Base-by-base conservation (phyloP, 257 asterid genomes). In the Coffea canephora region DNA sequence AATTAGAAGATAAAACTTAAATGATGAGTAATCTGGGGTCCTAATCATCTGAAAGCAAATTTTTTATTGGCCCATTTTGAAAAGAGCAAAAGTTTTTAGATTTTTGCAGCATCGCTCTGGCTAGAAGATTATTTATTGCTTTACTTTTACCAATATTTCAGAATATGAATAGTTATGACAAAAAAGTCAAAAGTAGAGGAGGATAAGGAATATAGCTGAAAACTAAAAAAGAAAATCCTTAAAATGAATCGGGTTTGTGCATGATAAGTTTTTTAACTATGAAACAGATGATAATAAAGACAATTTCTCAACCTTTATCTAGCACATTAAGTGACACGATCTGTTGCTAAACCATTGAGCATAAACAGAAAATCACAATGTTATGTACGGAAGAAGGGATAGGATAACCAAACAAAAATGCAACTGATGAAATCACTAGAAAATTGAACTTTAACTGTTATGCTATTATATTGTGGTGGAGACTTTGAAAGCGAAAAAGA, bases 321-420 rank as follows among this genome's bases (percentile, higher is more conserved):
- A 0, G 15, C 69, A 52, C 27, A 76, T n/a, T 34, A 8, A 31
- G 71, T 13, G 45, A 23, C 48, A 46, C 61, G 49, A 79, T 64
- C 19, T 14, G 12, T 34, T n/a, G 59, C 50, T 45, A 15, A 61
- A 21, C 71, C 34, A 74, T 31, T 9, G 27, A 66, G 21, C 12
- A 57, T 21, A 23, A 23, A 64, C 31, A 64, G 14, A 25, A 6
- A 45, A 62, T 41, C 34, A 77, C 48, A 59, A 61, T 64, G 3
- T 61, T 23, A 61, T 61, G 31, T 1, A 31, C 4, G 23, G 4
- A 6, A 31, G 39, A 74, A 31, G 23, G 41, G 36, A 71, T 43
- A 71, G 59, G 50, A 72, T 13, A 12, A 69, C 31, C 4, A 9
- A 41, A 76, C 67, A 73, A 67, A 69, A 83, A 72, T 48, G 62